phyloP scores from a whole-genome alignment of 495 filamentous ascomycete species.

The Penicillium flavigenum region DNA sequence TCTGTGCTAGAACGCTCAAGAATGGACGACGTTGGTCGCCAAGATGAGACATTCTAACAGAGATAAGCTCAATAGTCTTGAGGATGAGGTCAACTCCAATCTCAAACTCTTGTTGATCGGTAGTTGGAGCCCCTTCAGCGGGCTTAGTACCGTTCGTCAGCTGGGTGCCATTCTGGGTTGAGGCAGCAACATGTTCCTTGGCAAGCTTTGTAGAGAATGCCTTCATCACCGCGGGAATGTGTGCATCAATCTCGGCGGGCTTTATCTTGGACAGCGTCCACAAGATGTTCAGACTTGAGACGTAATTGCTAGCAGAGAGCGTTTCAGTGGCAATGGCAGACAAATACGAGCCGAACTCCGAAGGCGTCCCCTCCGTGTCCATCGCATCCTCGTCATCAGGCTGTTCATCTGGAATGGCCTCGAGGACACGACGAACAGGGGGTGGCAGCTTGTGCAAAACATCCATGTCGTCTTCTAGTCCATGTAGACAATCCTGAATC shows the following conservation, averaged over 20 bases:
- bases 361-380: conserved; percentile 70
- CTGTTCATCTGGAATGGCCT: conserved; percentile 84
- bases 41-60: conserved; percentile 88
- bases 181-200: conserved; percentile 85
- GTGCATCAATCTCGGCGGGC: conserved; percentile 81
- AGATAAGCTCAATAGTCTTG: conserved; percentile 89
- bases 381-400: conserved; percentile 88
- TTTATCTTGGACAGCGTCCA: conserved; percentile 86
- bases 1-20: conserved; percentile 86
- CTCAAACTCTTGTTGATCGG: conserved; percentile 71
- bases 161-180: conserved; percentile 47
- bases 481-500: conserved; percentile 86
- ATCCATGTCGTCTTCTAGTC: conserved; percentile 63
- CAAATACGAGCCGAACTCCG: conserved; percentile 78
- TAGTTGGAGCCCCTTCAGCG: conserved; percentile 53
- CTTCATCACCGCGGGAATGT: conserved; percentile 87
- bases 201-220: conserved; percentile 89
- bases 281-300: conserved; percentile 84
- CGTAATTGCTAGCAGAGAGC: conserved; percentile 72
- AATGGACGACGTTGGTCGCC: conserved; percentile 90
- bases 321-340: conserved; percentile 78
- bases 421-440: conserved; percentile 75
- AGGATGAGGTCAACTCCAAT: conserved; percentile 84
- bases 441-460: conserved; percentile 55
- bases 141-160: conserved; percentile 42